Conservation (phyloP, 805 yeast species). For the Wickerhamia fluorescens region DNA sequence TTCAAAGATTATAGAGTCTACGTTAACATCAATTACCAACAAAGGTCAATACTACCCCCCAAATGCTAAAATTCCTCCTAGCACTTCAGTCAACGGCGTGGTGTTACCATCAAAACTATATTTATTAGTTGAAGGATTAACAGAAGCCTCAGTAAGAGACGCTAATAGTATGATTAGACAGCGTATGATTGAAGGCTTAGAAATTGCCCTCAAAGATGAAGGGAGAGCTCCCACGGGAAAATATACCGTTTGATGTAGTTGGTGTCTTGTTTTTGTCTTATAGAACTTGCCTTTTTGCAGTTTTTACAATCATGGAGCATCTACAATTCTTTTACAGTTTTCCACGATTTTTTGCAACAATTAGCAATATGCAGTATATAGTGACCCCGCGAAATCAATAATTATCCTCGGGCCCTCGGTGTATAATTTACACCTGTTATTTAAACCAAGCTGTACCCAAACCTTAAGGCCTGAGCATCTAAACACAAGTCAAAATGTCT, state of each 20-base stretch:
- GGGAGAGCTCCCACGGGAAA: constrained; percentile 38
- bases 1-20: constrained; percentile 57
- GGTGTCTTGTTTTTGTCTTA: no score
- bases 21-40: constrained; percentile 71
- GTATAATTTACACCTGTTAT: no score
- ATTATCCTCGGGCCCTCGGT: no score
- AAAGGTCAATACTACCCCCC: constrained; percentile 65
- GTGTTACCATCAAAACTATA: constrained; percentile 68
- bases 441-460: no score
- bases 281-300: no score
- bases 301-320: no score
- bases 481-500: no score
- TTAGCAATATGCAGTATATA: no score
- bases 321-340: no score
- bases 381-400: no score
- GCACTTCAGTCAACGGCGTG: constrained; percentile 34
- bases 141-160: constrained; percentile 47
- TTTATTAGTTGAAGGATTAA: constrained; percentile 68
- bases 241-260: constrained; percentile 45
- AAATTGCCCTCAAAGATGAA: constrained; percentile 40
- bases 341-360: no score
- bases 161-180: constrained; percentile 55
- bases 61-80: constrained; percentile 38
- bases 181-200: constrained; percentile 50
- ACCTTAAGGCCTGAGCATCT: no score